Conservation (phyloP, 371 early-diverging fungal genomes). For the Rozella allomycis region DNA sequence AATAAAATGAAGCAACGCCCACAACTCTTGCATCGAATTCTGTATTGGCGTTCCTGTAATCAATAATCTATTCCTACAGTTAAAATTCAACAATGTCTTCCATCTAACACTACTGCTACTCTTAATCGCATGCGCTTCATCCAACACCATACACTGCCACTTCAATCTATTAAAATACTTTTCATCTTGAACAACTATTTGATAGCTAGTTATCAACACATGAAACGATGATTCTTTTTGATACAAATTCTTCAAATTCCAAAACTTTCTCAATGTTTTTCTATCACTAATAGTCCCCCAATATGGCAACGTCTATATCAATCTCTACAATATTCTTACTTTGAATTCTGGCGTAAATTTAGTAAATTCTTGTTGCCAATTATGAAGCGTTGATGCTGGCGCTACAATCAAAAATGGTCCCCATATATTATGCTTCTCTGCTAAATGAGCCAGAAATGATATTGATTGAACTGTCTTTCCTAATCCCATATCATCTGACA, state of each 20-base stretch:
- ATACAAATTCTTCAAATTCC: constrained; percentile 51
- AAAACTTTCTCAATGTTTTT: constrained; percentile 58
- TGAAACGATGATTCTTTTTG: constrained; percentile 68
- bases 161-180: constrained; percentile 64
- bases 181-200: constrained; percentile 70
- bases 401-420: constrained; percentile 92
- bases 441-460: constrained; percentile 68
- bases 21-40: constrained; percentile 81
- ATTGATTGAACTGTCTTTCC: constrained; percentile 94
- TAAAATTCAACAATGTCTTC: constrained; percentile 79
- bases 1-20: constrained; percentile 93
- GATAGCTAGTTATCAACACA: constrained; percentile 84
- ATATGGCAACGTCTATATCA: constrained; percentile 62
- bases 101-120: constrained; percentile 68
- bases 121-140: constrained; percentile 97
- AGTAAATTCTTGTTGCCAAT: constrained; percentile 89
- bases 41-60: constrained; percentile 95
- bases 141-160: constrained; percentile 96
- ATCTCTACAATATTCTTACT: too few species aligned
- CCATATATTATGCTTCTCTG: constrained; percentile 59
- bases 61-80: constrained; percentile 73
- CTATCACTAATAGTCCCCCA: constrained; percentile 83
- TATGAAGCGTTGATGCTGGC: constrained; percentile 85
- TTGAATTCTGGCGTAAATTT: constrained; percentile 74
- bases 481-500: constrained; percentile 90